phyloP scores from a whole-genome alignment of 2,329 filamentous ascomycete species.

The Hymenoscyphus scutula region DNA sequence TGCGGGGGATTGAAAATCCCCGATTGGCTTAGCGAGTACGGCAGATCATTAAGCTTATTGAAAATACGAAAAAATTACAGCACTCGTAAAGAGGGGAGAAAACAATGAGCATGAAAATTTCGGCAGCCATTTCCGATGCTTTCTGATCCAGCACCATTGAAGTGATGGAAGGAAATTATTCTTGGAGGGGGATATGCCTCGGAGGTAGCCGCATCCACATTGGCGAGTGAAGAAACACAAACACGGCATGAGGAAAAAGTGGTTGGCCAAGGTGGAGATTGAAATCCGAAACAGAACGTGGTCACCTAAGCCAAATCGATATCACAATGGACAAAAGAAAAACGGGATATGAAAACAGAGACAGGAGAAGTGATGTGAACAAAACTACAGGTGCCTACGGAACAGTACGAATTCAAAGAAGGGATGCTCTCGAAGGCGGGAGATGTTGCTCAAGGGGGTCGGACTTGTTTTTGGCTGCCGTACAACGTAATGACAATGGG shows the following conservation, averaged over 20 bases:
- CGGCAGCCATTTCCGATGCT: not conserved
- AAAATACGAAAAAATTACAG: not conserved
- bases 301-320: not conserved
- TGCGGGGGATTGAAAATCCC: not conserved
- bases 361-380: not conserved
- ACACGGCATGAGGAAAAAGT: not conserved
- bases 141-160: not conserved
- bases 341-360: not conserved
- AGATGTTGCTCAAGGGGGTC: slow-evolving; percentile 1
- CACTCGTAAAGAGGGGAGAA: not conserved
- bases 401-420: not conserved
- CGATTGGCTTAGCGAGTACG: not conserved
- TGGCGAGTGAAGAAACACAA: not conserved
- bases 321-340: not conserved
- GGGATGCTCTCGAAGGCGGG: not conserved
- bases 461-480: not conserved
- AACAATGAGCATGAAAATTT: not conserved
- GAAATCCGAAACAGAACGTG: not conserved
- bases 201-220: not conserved
- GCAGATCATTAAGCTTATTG: slow-evolving; percentile 1
- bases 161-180: not conserved
- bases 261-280: not conserved
- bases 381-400: no score
- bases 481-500: not conserved
- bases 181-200: not conserved